These are phyloP conservation scores for Novymonas esmeraldas DNA, from an alignment of 208 protist genomes.

Conservation along the genomic window DNA sequence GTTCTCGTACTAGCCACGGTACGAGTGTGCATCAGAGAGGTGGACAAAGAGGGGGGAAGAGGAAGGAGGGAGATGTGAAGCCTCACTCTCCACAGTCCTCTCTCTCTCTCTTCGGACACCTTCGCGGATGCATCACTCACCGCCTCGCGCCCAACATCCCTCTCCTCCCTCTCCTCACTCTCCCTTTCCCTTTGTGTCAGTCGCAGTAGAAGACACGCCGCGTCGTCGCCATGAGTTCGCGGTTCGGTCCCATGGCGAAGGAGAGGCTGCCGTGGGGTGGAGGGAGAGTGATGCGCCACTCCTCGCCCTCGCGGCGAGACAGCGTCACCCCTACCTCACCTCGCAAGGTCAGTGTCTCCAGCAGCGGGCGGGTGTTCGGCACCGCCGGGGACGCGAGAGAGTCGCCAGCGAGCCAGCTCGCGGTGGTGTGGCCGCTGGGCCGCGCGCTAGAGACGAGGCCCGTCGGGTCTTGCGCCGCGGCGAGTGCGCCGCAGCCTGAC, in stretches of 20 bases:
- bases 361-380: not conserved
- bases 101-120: too few species aligned
- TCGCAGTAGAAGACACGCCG: constrained; percentile 22
- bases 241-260: constrained; percentile 25
- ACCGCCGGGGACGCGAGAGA: not conserved
- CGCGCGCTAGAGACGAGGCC: constrained; percentile 5
- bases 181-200: not conserved
- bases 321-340: constrained; percentile 25
- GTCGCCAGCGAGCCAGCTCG: not conserved
- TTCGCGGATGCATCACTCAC: not conserved
- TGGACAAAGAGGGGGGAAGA: too few species aligned
- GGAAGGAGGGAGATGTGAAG: too few species aligned
- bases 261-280: constrained; percentile 22
- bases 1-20: too few species aligned
- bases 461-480: not conserved
- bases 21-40: too few species aligned
- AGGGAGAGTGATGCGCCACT: constrained; percentile 20
- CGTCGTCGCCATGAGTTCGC: constrained; percentile 19
- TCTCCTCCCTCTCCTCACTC: not conserved
- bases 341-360: constrained; percentile 30
- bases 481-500: not conserved
- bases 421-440: not conserved
- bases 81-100: too few species aligned
- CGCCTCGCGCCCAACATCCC: not conserved
- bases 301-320: constrained; percentile 18